Evolutionary conservation across 148 eudicot species (phyloP), one percentile per base, ranked within the genome.

Genomic region (Rhododendron griersonianum): DNA sequence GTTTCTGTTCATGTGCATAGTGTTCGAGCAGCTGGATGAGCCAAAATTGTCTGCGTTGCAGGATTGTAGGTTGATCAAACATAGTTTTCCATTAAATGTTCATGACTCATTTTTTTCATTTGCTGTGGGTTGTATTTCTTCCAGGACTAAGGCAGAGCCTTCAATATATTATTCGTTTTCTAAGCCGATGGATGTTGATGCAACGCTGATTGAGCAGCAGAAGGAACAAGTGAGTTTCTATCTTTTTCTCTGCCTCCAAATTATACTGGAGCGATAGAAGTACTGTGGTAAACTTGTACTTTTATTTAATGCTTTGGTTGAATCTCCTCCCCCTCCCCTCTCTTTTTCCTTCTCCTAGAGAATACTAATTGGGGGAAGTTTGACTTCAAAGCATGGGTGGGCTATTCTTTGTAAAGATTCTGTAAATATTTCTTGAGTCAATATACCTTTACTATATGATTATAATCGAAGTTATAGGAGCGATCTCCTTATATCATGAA

Each of bases 81-180:
- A 23, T 3, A 82, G 35, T 80, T 74, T 47, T 73, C 4, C 55
- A 81, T 81, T 67, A 48, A 55, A 41, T 69, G 69, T 84, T 82
- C 55, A 86, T 87, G 51, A 81, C 71, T 84, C 28, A 48, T 84
- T 73, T 86, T 89, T 85, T 48, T 78, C 37, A 19, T 53, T 86
- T 53, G 86, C 84, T 86, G 82, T 84, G 87, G 91, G 61, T 73
- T 87, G 87, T 73, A 5, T 65, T 87, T 84, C 75, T 91, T 89
- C 78, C 93, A 96, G 99, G 95, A 95, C 99, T 47, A 94, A 95
- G 90, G 91, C 99, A 67, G 96, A 96, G 88, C 99, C 99, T 77
- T 95, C 90, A 6, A 95, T 96, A 59, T 94, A 92, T 88, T 96
- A 94, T 88, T 73, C 83, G 86, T 93, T 91, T 76, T 87, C 91